These are phyloP conservation scores for Colletotrichum sp. DNA, from an alignment of 2,329 filamentous ascomycete genomes.

Conservation along the genomic window DNA sequence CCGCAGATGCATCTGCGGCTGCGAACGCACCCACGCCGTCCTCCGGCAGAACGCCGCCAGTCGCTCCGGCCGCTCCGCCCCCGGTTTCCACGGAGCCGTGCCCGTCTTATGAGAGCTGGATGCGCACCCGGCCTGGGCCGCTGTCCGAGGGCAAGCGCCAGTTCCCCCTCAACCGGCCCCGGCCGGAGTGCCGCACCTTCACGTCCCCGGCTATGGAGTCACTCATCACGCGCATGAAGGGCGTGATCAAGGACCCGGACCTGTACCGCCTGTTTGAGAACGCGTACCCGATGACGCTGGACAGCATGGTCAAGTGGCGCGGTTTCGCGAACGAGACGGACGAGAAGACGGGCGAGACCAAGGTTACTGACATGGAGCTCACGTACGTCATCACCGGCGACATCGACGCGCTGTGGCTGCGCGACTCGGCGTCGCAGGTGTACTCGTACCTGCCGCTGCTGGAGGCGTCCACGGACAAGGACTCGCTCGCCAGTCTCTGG, in stretches of 20 bases:
- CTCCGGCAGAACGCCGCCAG: not conserved
- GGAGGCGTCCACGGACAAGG: constrained; percentile 52
- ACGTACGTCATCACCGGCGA: constrained; percentile 85
- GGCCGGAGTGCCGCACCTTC: constrained; percentile 80
- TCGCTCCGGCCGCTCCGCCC: not conserved
- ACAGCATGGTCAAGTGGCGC: constrained; percentile 83
- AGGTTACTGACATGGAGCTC: constrained; percentile 59
- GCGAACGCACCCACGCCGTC: not conserved
- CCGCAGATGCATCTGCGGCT: not conserved
- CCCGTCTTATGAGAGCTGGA: constrained; percentile 5
- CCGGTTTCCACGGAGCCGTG: not conserved
- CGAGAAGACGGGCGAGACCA: constrained; percentile 24
- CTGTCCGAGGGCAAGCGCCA: constrained; percentile 72
- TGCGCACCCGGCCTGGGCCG: constrained; percentile 13
- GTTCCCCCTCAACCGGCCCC: constrained; percentile 82
- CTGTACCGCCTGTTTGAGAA: constrained; percentile 84
- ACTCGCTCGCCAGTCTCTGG: constrained; percentile 71
- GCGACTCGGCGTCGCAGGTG: constrained; percentile 80
- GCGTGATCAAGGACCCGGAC: constrained; percentile 57
- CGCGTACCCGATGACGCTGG: constrained; percentile 81
- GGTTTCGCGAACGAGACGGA: constrained; percentile 52
- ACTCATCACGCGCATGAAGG: constrained; percentile 59
- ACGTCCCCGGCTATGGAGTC: constrained; percentile 77
- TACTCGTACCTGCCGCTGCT: constrained; percentile 71
- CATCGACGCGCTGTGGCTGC: constrained; percentile 87